phyloP scores from a whole-genome alignment of 176 grass and related monocot species.

The Eragrostis nindensis region DNA sequence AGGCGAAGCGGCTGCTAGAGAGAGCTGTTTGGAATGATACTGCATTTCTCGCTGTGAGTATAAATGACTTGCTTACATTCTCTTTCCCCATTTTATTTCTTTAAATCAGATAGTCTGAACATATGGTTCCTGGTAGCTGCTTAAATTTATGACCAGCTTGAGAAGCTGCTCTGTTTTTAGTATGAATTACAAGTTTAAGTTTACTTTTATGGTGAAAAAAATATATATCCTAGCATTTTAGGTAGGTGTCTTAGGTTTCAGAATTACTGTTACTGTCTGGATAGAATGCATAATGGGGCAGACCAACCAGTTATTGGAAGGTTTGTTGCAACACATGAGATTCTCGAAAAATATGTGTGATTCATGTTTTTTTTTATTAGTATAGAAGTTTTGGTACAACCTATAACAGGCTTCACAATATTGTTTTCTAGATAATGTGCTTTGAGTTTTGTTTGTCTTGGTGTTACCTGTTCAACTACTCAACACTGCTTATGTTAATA shows the following conservation, averaged over 20 bases:
- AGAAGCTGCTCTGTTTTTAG: background rate
- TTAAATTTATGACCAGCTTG: background rate
- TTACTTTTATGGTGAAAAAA: no score
- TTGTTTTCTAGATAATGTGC: background rate
- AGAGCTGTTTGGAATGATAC: constrained; percentile 99
- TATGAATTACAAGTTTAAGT: background rate
- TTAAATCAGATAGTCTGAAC: background rate
- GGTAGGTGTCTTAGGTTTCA: background rate
- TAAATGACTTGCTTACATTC: constrained; percentile 18
- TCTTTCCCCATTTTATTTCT: constrained; percentile 10
- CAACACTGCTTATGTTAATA: constrained; percentile 11
- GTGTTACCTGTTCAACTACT: background rate
- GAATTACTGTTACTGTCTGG: background rate
- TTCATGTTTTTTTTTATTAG: no score
- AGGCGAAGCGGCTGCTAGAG: constrained; percentile 82
- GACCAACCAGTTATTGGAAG: background rate
- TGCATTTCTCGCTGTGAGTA: constrained; percentile 91
- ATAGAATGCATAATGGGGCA: background rate
- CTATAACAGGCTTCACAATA: background rate
- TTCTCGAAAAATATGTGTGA: background rate
- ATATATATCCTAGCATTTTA: no score
- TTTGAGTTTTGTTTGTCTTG: background rate
- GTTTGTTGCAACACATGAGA: background rate
- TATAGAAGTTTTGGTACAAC: no score
- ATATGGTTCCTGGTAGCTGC: background rate